Conservation (phyloP, 2,329 filamentous ascomycete genomes). For the Neofusicoccum cordaticola region DNA sequence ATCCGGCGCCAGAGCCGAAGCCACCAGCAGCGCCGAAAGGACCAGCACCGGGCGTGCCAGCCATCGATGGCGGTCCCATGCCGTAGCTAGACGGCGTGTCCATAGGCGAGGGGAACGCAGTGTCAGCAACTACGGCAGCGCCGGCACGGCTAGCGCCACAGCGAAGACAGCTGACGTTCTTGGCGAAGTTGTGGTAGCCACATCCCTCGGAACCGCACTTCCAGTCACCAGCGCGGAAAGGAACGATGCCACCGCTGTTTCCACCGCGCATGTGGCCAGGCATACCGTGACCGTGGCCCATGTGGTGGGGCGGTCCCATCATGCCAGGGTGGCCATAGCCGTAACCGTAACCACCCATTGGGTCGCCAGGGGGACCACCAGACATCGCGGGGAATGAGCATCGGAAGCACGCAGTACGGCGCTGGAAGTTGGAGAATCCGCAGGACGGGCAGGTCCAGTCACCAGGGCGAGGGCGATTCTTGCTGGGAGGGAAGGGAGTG, state of each 20-base stretch:
- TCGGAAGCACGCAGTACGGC: slow-evolving; percentile 95
- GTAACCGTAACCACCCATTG: slow-evolving; percentile 60
- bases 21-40: slow-evolving; percentile 68
- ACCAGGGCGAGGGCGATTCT: slow-evolving; percentile 93
- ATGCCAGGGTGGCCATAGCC: slow-evolving; percentile 61
- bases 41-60: slow-evolving; percentile 66
- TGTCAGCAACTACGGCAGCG: slow-evolving; percentile 91
- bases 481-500: slow-evolving; percentile 95
- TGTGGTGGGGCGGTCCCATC: slow-evolving; percentile 63
- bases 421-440: slow-evolving; percentile 99
- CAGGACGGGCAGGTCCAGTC: slow-evolving; percentile 99
- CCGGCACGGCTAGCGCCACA: slow-evolving; percentile 93
- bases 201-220: slow-evolving; percentile 97
- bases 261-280: slow-evolving; percentile 67
- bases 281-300: slow-evolving; percentile 55
- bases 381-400: slow-evolving; percentile 97
- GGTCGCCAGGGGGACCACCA: slow-evolving; percentile 68
- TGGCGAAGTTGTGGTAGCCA: slow-evolving; percentile 98
- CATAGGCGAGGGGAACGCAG: slow-evolving; percentile 87
- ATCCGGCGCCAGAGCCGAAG: slow-evolving; percentile 59
- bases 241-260: slow-evolving; percentile 77
- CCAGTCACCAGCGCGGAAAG: slow-evolving; percentile 98
- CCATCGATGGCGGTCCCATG: slow-evolving; percentile 86
- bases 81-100: slow-evolving; percentile 78
- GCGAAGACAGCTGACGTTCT: slow-evolving; percentile 96